phyloP scores from a whole-genome alignment of 768 basidiomycete genomes.

The Boletus coccyginus region DNA sequence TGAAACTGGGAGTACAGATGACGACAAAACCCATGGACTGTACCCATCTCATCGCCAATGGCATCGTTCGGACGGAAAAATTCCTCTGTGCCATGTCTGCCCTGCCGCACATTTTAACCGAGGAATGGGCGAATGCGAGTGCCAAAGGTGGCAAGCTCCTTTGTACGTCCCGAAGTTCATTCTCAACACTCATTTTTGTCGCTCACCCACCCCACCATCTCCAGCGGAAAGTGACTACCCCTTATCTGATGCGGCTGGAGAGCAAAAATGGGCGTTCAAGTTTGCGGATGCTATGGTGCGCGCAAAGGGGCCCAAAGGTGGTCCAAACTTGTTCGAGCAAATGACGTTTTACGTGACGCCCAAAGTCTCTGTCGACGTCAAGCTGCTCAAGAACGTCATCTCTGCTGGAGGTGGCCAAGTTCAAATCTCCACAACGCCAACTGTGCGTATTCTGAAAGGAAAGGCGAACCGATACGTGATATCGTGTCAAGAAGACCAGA shows the following conservation, averaged over 20 bases:
- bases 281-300: constrained; percentile 58
- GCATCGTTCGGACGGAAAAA: constrained; percentile 82
- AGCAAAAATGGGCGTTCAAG: constrained; percentile 64
- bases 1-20: constrained; percentile 63
- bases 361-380: constrained; percentile 54
- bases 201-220: background rate
- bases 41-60: constrained; percentile 73
- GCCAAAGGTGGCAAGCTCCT: constrained; percentile 55
- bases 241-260: constrained; percentile 58
- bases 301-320: constrained; percentile 46
- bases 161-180: constrained; percentile 43
- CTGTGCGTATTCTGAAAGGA: constrained; percentile 50
- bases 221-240: constrained; percentile 63
- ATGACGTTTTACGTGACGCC: constrained; percentile 76
- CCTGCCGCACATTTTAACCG: constrained; percentile 59
- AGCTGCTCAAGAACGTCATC: constrained; percentile 68
- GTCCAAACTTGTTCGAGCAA: constrained; percentile 54
- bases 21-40: constrained; percentile 62
- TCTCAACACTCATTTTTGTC: background rate
- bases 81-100: constrained; percentile 74
- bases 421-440: constrained; percentile 46
- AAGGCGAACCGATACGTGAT: constrained; percentile 56
- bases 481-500: constrained; percentile 60
- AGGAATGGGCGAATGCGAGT: constrained; percentile 66
- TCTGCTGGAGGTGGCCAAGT: constrained; percentile 72